Evolutionary conservation across 345 rosid genomes (phyloP).

Genomic region (Corchorus capsularis): DNA sequence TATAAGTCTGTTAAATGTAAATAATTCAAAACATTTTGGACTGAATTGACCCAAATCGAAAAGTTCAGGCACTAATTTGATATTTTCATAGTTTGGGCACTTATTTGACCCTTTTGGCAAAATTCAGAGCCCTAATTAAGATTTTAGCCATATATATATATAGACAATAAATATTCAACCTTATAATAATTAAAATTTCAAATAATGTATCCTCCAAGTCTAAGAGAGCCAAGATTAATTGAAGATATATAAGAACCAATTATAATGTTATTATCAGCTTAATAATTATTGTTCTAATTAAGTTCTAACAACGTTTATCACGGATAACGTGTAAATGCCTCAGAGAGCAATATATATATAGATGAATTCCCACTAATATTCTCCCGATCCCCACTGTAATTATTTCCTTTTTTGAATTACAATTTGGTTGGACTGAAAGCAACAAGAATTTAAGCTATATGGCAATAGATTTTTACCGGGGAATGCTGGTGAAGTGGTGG

Average conservation of each 20-base stretch:
- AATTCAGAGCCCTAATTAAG: too few relatives aligned
- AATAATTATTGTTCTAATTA: background rate
- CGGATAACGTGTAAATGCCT: background rate
- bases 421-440: background rate
- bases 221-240: background rate
- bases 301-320: slow-evolving; percentile 6
- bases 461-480: background rate
- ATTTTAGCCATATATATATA: too few relatives aligned
- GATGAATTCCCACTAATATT: too few relatives aligned
- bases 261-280: background rate
- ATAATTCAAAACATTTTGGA: too few relatives aligned
- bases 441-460: background rate
- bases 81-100: too few relatives aligned
- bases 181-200: background rate
- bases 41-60: too few relatives aligned
- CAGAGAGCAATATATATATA: background rate
- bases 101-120: too few relatives aligned
- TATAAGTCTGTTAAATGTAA: too few relatives aligned
- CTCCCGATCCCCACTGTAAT: background rate
- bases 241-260: background rate
- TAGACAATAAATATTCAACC: background rate
- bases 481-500: background rate
- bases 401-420: background rate
- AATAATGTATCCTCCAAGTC: background rate
- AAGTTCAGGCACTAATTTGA: too few relatives aligned